Evolutionary conservation across 2,329 filamentous ascomycete species (phyloP), one percentile per base, ranked within the genome.

Genomic region (Fusarium tupiense): DNA sequence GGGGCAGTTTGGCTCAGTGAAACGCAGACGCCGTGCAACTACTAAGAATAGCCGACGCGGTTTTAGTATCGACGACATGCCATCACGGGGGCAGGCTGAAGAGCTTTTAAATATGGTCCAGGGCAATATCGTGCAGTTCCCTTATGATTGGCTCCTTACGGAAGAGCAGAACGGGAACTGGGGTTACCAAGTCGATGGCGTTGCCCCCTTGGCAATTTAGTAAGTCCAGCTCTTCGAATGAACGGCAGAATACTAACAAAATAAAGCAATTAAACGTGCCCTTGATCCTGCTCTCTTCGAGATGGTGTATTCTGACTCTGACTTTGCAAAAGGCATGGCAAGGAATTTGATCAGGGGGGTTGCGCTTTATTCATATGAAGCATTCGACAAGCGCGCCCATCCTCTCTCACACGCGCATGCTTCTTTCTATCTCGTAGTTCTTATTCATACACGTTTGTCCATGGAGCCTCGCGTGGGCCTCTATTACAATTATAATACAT

Each of bases 201-300:
- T 99, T 81, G 97, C 96, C 78, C 96, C 96, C 64, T 87, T 99
- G 84, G 95, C 98, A 85, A 98, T 99, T 79, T 99, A 99, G 93
- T 94, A 88, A 91, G 93, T 88, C 20, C 16, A 20, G 40, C 37
- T 31, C 22, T 37, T 11, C 19, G 35, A 17, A 38, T 46, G n/a
- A 13, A 35, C 24, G 41, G 19, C 31, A 49, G 22, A 13, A 20
- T 63, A 40, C 82, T 84, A 79, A 84, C 78, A 41, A 31, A 52
- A 16, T 49, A 14, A 52, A 84, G 82, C 69, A 82, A 83, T 74
- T 84, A 79, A 82, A 71, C 26, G 31, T 53, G 14, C 33, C 38
- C 22, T 50, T 77, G 79, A 72, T 38, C 37, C 41, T 35, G 7
- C 24, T 47, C 26, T 50, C 17, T 47, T 60, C 40, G 16, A 35